A percentile compares a stretch with the other conserved stretches of the same genome.
Evolutionary conservation across 495 filamentous ascomycete genomes (phyloP).

Genomic region (Daldinia grandis): DNA sequence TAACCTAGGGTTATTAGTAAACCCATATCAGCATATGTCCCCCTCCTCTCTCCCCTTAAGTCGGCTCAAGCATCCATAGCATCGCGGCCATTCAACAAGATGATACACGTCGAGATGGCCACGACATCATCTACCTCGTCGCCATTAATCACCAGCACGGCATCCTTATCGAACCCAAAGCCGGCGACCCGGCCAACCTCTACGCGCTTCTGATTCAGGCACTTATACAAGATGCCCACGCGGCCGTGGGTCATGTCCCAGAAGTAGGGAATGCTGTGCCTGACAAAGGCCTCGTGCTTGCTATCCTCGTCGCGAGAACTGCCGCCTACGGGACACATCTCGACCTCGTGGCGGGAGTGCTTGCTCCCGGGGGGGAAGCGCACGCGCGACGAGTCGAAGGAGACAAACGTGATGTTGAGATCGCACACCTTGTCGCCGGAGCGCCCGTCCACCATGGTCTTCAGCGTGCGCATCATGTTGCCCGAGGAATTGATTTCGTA

Average conservation of each 20-base stretch:
- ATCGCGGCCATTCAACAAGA: slow-evolving; percentile 43
- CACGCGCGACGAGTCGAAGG: slow-evolving; percentile 39
- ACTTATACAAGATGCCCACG: slow-evolving; percentile 44
- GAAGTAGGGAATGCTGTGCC: slow-evolving; percentile 44
- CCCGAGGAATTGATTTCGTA: slow-evolving; percentile 43
- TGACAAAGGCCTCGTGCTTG: slow-evolving; percentile 46
- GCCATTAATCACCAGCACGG: slow-evolving; percentile 40
- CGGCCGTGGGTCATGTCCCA: slow-evolving; percentile 46
- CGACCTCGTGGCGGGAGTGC: slow-evolving; percentile 41
- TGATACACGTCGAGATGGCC: slow-evolving; percentile 42
- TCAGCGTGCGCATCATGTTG: slow-evolving; percentile 48
- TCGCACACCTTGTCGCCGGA: slow-evolving; percentile 38
- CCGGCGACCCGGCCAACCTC: slow-evolving; percentile 43
- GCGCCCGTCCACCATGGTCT: slow-evolving; percentile 34
- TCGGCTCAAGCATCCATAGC: slow-evolving; percentile 39
- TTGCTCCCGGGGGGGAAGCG: slow-evolving; percentile 38
- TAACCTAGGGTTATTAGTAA: background rate
- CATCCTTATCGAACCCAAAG: slow-evolving; percentile 43
- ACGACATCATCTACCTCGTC: slow-evolving; percentile 42
- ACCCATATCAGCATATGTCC: background rate
- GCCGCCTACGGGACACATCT: slow-evolving; percentile 44
- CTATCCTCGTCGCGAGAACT: slow-evolving; percentile 18
- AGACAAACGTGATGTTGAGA: slow-evolving; percentile 46
- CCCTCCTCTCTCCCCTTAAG: background rate
- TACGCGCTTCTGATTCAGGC: slow-evolving; percentile 46